Evolutionary conservation across 495 filamentous ascomycete genomes (phyloP).

Genomic region (Hypomontagnella monticulosa): DNA sequence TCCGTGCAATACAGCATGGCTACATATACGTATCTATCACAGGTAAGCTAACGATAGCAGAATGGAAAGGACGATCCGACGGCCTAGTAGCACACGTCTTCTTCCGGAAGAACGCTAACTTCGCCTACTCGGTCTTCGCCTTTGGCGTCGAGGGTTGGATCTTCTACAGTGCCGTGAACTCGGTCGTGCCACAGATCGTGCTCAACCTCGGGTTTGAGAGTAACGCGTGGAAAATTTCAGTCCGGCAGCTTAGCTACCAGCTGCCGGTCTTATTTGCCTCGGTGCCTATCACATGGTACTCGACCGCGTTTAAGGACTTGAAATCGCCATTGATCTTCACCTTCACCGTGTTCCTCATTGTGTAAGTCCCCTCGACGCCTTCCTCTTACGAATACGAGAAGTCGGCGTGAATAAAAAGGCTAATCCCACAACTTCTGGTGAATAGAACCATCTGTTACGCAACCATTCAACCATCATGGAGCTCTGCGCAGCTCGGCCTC

Average conservation of each 20-base stretch:
- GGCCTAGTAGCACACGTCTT: constrained; percentile 65
- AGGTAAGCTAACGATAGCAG: constrained; percentile 38
- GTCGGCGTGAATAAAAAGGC: not conserved
- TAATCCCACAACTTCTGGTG: constrained; percentile 14
- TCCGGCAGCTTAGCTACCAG: constrained; percentile 60
- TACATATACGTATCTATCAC: too few species aligned
- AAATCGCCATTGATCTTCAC: constrained; percentile 59
- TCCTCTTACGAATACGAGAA: not conserved
- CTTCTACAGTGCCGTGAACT: constrained; percentile 67
- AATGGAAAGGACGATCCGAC: constrained; percentile 63
- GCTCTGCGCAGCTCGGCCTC: constrained; percentile 58
- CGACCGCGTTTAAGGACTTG: constrained; percentile 61
- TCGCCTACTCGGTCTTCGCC: constrained; percentile 61
- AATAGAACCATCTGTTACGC: constrained; percentile 57
- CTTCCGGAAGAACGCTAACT: constrained; percentile 62
- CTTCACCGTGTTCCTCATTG: constrained; percentile 58
- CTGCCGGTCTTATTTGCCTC: constrained; percentile 48
- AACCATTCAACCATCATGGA: constrained; percentile 56
- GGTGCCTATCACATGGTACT: constrained; percentile 58
- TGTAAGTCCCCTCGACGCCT: constrained; percentile 44
- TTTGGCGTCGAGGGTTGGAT: constrained; percentile 69
- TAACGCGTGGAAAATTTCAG: constrained; percentile 55
- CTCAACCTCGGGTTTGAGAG: constrained; percentile 64
- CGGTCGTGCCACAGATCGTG: constrained; percentile 61
- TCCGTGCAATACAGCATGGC: not conserved